These are phyloP conservation scores for Chalciporus sphaerocephalus DNA, from an alignment of 768 basidiomycete genomes.

Conservation along the genomic window DNA sequence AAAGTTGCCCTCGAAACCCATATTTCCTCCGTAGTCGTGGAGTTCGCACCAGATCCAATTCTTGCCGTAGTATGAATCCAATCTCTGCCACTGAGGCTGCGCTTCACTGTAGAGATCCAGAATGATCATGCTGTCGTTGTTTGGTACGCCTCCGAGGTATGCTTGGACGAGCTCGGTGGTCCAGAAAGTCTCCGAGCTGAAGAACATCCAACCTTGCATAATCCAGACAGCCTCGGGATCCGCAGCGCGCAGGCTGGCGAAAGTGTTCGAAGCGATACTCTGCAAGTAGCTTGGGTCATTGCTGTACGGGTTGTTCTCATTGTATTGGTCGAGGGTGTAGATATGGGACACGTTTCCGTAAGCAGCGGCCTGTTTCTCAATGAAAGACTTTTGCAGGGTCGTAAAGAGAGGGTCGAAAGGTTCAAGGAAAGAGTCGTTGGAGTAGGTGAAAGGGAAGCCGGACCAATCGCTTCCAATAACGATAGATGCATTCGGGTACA, in stretches of 20 bases:
- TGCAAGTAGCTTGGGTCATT: slow-evolving; percentile 31
- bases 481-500: slow-evolving; percentile 35
- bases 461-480: slow-evolving; percentile 34
- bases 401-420: slow-evolving; percentile 38
- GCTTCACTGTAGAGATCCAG: slow-evolving; percentile 40
- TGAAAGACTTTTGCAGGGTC: slow-evolving; percentile 36
- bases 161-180: slow-evolving; percentile 37
- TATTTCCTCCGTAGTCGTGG: slow-evolving; percentile 37
- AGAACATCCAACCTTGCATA: slow-evolving; percentile 44
- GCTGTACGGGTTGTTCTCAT: slow-evolving; percentile 39
- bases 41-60: slow-evolving; percentile 42
- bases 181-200: slow-evolving; percentile 35
- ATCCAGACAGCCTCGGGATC: slow-evolving; percentile 40
- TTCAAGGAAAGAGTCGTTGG: slow-evolving; percentile 39
- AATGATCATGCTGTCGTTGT: slow-evolving; percentile 37
- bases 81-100: slow-evolving; percentile 40
- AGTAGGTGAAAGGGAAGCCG: slow-evolving; percentile 31
- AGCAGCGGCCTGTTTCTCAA: slow-evolving; percentile 34
- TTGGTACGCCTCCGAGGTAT: slow-evolving; percentile 37
- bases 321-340: slow-evolving; percentile 44
- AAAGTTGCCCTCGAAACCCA: slow-evolving; percentile 38
- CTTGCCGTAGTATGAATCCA: slow-evolving; percentile 37
- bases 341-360: slow-evolving; percentile 39
- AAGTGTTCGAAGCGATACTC: slow-evolving; percentile 32
- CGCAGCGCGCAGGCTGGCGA: slow-evolving; percentile 34